Base-by-base conservation (phyloP, 768 basidiomycete species). In the Psilocybe cubensis region DNA sequence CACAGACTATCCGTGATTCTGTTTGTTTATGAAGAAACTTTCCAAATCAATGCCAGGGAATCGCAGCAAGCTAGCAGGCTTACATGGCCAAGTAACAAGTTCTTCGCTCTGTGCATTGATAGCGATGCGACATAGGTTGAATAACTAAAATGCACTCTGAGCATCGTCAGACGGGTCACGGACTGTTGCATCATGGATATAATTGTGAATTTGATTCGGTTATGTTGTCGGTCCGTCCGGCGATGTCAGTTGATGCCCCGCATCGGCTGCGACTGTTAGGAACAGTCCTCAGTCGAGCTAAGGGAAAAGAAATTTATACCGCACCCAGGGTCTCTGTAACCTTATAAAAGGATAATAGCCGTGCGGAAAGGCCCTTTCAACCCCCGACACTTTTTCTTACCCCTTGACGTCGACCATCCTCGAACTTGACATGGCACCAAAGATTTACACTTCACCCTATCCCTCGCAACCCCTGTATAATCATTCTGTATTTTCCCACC, bases 401-500 rank as follows among this genome's bases (percentile, higher is more conserved):
- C 54, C 47, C 38, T n/a, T n/a, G n/a, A n/a, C n/a, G n/a, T n/a
- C n/a, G n/a, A n/a, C 53, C 31, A 44, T 58, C 54, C 50, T 57
- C 58, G 33, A 18, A 23, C 49, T 43, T 18, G 62, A 66, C 43
- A 77, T 77, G 75, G 64, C 75, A 14, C 75, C 74, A 11, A 74
- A 64, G 58, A 76, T 85, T 56, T 85, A 85, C 69, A 72, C 72
- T 11, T 85, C 84, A 5, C 71, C 72, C 3, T 56, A 72, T 20
- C 72, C 80, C 1, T 31, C 75, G 9, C 64, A 76, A 3, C 74
- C 74, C 4, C 66, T 84, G 33, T 68, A 68, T 42, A 50, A 72
- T 33, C 66, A 70, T 12, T 85, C 83, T 3, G 62, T 84, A 17
- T 85, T 83, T 66, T 78, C 82, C 2, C 73, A 79, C 54, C 72